These are phyloP conservation scores for Quercus phellos DNA, from an alignment of 331 rosid genomes.

Conservation along the genomic window DNA sequence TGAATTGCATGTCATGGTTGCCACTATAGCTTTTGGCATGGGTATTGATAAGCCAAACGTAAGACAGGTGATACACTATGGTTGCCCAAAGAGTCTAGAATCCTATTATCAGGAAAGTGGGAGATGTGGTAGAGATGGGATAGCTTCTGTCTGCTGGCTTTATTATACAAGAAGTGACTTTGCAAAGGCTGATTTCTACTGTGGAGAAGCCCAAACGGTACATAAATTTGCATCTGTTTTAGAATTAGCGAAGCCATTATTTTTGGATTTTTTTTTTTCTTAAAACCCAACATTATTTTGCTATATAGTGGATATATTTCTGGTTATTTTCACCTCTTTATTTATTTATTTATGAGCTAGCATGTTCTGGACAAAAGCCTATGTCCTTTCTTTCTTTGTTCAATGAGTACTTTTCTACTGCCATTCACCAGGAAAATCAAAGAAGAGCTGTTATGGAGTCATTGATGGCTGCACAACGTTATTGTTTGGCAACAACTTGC, in stretches of 20 bases:
- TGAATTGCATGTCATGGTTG: slow-evolving; percentile 82
- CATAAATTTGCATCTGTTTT: slow-evolving; percentile 9
- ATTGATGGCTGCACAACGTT: slow-evolving; percentile 68
- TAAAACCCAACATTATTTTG: not conserved
- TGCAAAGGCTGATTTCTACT: slow-evolving; percentile 55
- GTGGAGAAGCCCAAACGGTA: slow-evolving; percentile 60
- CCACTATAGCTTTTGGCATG: slow-evolving; percentile 95
- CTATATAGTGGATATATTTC: not conserved
- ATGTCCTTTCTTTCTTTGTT: slow-evolving; percentile 7
- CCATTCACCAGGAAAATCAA: slow-evolving; percentile 56
- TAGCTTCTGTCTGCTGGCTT: slow-evolving; percentile 89
- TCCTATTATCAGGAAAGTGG: slow-evolving; percentile 96
- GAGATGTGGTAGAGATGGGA: slow-evolving; percentile 91
- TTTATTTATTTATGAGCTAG: not conserved
- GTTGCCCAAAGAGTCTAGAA: slow-evolving; percentile 89
- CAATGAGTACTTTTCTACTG: slow-evolving; percentile 15
- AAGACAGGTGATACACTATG: slow-evolving; percentile 88
- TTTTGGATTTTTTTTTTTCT: not conserved
- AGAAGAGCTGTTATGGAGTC: slow-evolving; percentile 76
- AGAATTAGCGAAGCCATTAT: not conserved
- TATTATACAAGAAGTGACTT: slow-evolving; percentile 86
- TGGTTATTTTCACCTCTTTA: not conserved
- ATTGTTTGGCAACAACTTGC: slow-evolving; percentile 69
- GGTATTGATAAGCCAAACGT: slow-evolving; percentile 93
- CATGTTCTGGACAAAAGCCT: not conserved